phyloP scores from a whole-genome alignment of 2,329 filamentous ascomycete genomes.

The Arthrobotrys conoides region DNA sequence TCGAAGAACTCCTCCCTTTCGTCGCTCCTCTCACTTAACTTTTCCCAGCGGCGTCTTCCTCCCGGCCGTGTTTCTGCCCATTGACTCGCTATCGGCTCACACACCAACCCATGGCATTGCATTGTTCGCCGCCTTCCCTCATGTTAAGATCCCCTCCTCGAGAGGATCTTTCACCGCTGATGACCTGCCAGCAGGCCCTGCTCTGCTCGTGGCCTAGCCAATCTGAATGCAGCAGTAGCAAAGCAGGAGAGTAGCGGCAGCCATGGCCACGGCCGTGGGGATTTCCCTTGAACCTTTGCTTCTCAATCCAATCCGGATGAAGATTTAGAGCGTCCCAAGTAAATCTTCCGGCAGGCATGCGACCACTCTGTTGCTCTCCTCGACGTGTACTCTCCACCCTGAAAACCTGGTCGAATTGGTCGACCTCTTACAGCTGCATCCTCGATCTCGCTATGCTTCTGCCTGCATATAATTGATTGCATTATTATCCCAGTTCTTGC shows the following conservation, averaged over 20 bases:
- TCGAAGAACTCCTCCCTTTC: slow-evolving; percentile 60
- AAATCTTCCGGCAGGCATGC: slow-evolving; percentile 49
- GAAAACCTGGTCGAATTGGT: slow-evolving; percentile 44
- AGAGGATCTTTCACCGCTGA: slow-evolving; percentile 44
- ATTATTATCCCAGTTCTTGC: slow-evolving; percentile 48
- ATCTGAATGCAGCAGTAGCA: slow-evolving; percentile 48
- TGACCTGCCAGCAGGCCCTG: slow-evolving; percentile 39
- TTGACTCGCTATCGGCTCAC: slow-evolving; percentile 41
- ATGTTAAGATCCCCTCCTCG: slow-evolving; percentile 37
- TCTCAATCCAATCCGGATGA: slow-evolving; percentile 28
- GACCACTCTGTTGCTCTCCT: slow-evolving; percentile 42
- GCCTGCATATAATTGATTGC: slow-evolving; percentile 56
- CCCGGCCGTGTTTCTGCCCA: slow-evolving; percentile 39
- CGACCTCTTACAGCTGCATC: slow-evolving; percentile 45
- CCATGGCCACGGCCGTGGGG: slow-evolving; percentile 31
- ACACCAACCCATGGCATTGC: slow-evolving; percentile 41
- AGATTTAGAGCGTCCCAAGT: slow-evolving; percentile 38
- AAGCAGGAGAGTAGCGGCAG: not conserved
- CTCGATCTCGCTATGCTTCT: slow-evolving; percentile 57
- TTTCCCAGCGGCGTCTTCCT: slow-evolving; percentile 38
- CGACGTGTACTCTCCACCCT: slow-evolving; percentile 46
- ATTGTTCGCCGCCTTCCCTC: slow-evolving; percentile 42
- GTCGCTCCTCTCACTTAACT: slow-evolving; percentile 42
- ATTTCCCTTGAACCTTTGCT: slow-evolving; percentile 26
- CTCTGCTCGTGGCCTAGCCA: slow-evolving; percentile 49